Base-by-base conservation (phyloP, 2,329 filamentous ascomycete genomes). In the Stagonosporopsis rhizophila region DNA sequence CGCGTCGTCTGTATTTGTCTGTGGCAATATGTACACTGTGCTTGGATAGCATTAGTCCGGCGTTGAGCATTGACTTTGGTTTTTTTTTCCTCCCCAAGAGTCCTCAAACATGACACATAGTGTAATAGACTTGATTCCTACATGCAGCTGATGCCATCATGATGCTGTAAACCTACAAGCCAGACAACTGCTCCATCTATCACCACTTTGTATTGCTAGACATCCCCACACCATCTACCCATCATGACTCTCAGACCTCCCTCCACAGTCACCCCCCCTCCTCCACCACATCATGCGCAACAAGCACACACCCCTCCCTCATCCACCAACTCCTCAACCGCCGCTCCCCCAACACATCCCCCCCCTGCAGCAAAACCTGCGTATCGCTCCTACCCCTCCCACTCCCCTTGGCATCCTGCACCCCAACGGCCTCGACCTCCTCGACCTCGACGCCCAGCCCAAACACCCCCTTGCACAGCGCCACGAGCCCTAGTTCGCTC, bases 361-460 rank as follows among this genome's bases (percentile, higher is more conserved):
- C 67, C 3, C 66, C 65, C 45, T 73, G 68, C 46, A 73, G 38
- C 45, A 73, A 34, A 22, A 50, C 60, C 28, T 62, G 63, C 34
- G 70, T 72, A 34, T 66, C 66, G 38, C 68, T 71, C 20, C 69
- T 64, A 22, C 35, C 19, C 30, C 64, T 64, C 12, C 46, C 27
- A 6, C 11, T 30, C 28, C 4, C 4, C 5, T 9, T 23, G n/a
- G 6, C 53, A 6, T 52, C 38, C 9, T 7, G 4, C 23, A 4
- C 23, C 23, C 60, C 62, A 8, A 54, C 49, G 7, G 90, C 70
- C 58, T 83, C 82, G 3, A 90, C 86, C 79, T 97, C 93, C 76
- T 97, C 93, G 0, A 96, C 86, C 12, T 85, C 89, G 5, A 88
- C 92, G 22, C 85, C 86, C 20, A 96, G 82, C 75, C 96, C 92